Percentiles rank a stretch among this genome's conserved stretches.
Conservation (phyloP, 129 eudicot species). For the Helichrysum umbraculigerum region DNA sequence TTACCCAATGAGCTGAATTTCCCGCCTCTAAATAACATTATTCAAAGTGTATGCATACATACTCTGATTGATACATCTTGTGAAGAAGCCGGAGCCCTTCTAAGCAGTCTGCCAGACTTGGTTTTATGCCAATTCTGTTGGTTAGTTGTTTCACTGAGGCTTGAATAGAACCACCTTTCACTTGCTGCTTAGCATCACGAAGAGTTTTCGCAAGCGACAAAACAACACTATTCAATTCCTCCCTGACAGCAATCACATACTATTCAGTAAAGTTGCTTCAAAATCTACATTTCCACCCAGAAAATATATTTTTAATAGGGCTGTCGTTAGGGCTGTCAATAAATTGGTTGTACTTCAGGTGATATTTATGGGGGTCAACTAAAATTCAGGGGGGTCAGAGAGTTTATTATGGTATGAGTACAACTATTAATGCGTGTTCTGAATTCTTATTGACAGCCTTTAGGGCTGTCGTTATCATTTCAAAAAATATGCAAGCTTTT, state of each 20-base stretch:
- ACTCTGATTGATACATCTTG: slow-evolving; percentile 92
- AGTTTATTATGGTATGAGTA: no score
- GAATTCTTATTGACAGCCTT: no score
- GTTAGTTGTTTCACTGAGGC: slow-evolving; percentile 54
- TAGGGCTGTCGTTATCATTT: no score
- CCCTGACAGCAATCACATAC: slow-evolving; percentile 45
- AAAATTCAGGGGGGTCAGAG: no score
- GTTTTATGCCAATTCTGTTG: slow-evolving; percentile 66
- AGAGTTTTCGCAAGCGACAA: slow-evolving; percentile 54
- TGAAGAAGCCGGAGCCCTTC: slow-evolving; percentile 74
- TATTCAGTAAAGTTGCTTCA: slow-evolving; percentile 14
- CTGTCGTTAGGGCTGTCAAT: no score
- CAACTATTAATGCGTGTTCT: no score
- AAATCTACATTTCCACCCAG: background rate
- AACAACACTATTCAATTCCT: slow-evolving; percentile 54
- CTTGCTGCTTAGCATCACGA: slow-evolving; percentile 71
- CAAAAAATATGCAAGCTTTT: background rate
- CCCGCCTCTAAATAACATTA: background rate
- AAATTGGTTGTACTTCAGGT: no score
- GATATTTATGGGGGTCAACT: no score
- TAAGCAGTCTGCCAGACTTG: slow-evolving; percentile 73
- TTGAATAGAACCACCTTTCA: slow-evolving; percentile 61
- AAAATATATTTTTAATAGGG: background rate
- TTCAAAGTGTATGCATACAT: slow-evolving; percentile 27
- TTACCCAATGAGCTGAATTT: background rate